Base-by-base conservation (phyloP, 73 alveolate species). In the Paramecium octaurelia region DNA sequence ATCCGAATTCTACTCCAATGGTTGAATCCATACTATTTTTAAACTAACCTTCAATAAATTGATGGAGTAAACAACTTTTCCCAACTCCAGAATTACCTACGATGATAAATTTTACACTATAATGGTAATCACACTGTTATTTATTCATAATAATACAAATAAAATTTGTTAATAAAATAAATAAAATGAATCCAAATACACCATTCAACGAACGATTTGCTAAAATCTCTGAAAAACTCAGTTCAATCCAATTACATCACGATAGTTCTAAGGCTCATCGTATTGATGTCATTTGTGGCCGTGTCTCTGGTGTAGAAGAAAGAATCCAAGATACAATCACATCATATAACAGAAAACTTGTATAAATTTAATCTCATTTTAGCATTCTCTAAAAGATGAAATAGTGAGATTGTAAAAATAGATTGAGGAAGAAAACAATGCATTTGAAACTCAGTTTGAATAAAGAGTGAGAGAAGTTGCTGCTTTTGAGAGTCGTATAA, bases 1-100 rank as follows among this genome's bases (percentile, higher is more conserved):
- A 89, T 8, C 97, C 97, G 58, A 93, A 96, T 77, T 94, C 98
- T 21, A 96, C 96, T 4, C 98, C 98, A 35, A 96, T 83, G 12
- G 98, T 96, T 60, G 95, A 96, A 86, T 93, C 93, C 27, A 93
- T 95, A 38, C 87, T 95, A 60, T 93, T 94, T 71, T 90, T 94
- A 69, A 96, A 96, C 23, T 93, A 93, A 58, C 94, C 93, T 76
- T 96, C 97, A 93, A 92, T 95, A 88, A 92, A 94, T 85, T 96
- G 77, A n/a, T 92, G 58, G 10, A 95, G 86, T 69, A 96, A 73
- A 71, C 98, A 96, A 92, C 96, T 92, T 54, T 96, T 96, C 27
- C 98, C 98, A 31, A 96, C 98, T 2, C 94, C 71, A 70, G 94
- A 20, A 89, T 89, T 71, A 23, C 94, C 94, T 1, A 89, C 88